phyloP scores from a whole-genome alignment of 2,329 filamentous ascomycete genomes.

The Coleophoma crateriformis region DNA sequence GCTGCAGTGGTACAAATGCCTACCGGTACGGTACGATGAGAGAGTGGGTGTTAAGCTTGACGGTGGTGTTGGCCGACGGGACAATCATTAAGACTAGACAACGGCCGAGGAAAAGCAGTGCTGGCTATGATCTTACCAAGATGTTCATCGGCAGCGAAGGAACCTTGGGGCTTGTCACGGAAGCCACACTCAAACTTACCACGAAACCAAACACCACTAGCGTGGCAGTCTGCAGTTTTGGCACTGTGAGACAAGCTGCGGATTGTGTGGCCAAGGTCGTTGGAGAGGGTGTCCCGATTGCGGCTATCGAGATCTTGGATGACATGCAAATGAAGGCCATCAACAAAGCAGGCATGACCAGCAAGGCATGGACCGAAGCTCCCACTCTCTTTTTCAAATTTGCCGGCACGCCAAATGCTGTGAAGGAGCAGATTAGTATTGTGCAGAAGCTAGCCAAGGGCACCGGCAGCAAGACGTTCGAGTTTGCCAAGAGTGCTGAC shows the following conservation, averaged over 20 bases:
- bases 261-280: constrained; percentile 77
- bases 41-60: constrained; percentile 84
- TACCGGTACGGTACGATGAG: constrained; percentile 94
- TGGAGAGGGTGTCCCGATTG: constrained; percentile 73
- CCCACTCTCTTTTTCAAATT: constrained; percentile 87
- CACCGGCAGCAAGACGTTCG: constrained; percentile 62
- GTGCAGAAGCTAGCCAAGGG: constrained; percentile 59
- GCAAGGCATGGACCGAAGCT: constrained; percentile 62
- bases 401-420: constrained; percentile 59
- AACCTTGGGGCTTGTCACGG: constrained; percentile 84
- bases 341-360: constrained; percentile 61
- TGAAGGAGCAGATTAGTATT: constrained; percentile 72
- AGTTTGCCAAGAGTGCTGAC: constrained; percentile 65
- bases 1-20: constrained; percentile 75
- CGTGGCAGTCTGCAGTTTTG: constrained; percentile 70
- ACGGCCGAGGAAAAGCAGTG: constrained; percentile 81
- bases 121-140: constrained; percentile 86
- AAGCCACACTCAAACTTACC: constrained; percentile 83
- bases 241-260: constrained; percentile 30
- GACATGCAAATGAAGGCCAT: constrained; percentile 79
- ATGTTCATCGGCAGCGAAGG: constrained; percentile 90
- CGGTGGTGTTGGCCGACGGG: constrained; percentile 84
- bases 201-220: constrained; percentile 73
- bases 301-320: constrained; percentile 89
- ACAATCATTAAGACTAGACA: constrained; percentile 87